Conservation (phyloP, 257 asterid species). For the Capsicum baccatum region DNA sequence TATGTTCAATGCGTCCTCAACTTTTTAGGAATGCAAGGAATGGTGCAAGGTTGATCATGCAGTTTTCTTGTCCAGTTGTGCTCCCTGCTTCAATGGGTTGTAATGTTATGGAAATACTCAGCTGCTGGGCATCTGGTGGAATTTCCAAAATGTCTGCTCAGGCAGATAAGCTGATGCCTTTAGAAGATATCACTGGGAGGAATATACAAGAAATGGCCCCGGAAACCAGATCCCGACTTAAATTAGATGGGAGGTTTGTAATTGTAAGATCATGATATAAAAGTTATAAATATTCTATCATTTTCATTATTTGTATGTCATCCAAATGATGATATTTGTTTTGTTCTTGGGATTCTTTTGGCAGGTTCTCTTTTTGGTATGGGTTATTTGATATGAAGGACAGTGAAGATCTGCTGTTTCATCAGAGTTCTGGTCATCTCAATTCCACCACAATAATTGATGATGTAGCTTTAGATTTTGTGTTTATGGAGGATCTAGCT, state of each 20-base stretch:
- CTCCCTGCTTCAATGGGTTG: slow-evolving; percentile 71
- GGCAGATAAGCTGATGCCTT: slow-evolving; percentile 65
- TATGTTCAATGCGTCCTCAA: slow-evolving; percentile 73
- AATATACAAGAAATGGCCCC: slow-evolving; percentile 58
- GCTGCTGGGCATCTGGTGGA: slow-evolving; percentile 74
- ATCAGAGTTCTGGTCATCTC: slow-evolving; percentile 32
- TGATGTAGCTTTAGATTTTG: slow-evolving; percentile 49
- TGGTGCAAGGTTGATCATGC: slow-evolving; percentile 74
- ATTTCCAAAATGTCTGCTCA: slow-evolving; percentile 62
- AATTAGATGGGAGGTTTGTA: slow-evolving; percentile 56
- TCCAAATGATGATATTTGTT: slow-evolving; percentile 29
- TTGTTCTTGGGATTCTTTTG: slow-evolving; percentile 19
- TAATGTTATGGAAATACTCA: slow-evolving; percentile 57
- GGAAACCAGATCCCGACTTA: slow-evolving; percentile 48
- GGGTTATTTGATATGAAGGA: slow-evolving; percentile 31
- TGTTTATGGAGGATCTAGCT: slow-evolving; percentile 59
- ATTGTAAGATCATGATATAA: slow-evolving; percentile 30
- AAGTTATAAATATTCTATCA: not conserved
- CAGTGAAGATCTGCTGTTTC: slow-evolving; percentile 30
- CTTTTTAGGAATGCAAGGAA: slow-evolving; percentile 67
- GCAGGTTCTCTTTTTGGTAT: slow-evolving; percentile 43
- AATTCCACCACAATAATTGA: slow-evolving; percentile 41
- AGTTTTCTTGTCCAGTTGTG: slow-evolving; percentile 71
- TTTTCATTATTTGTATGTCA: slow-evolving; percentile 25
- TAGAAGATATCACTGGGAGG: slow-evolving; percentile 80